These are phyloP conservation scores for Gentiana dahurica DNA, from an alignment of 257 asterid genomes.

Conservation along the genomic window DNA sequence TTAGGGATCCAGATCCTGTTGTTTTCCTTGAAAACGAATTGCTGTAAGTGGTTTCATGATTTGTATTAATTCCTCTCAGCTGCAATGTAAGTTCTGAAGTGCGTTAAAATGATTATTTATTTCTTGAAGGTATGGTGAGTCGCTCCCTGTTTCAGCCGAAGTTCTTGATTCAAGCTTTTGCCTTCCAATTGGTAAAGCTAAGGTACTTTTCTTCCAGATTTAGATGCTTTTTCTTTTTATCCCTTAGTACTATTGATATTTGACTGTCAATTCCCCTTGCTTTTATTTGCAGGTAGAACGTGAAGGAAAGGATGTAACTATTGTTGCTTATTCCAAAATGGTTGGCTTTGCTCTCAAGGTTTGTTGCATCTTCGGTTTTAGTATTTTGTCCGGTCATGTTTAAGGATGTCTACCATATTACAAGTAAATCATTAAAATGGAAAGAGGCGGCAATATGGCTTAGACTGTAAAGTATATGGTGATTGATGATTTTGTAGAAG, in stretches of 20 bases:
- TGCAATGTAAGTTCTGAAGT: neutral
- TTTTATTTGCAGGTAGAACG: constrained; percentile 21
- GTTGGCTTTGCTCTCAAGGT: constrained; percentile 51
- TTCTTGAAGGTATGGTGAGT: constrained; percentile 31
- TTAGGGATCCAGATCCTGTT: constrained; percentile 48
- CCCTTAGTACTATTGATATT: neutral
- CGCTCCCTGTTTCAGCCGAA: constrained; percentile 36
- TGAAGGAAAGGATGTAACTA: constrained; percentile 36
- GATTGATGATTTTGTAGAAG: too few species aligned
- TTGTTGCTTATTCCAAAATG: constrained; percentile 36
- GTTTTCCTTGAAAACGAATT: constrained; percentile 46
- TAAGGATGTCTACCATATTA: too few species aligned
- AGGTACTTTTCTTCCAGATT: constrained; percentile 15
- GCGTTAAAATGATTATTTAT: neutral
- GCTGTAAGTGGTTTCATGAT: constrained; percentile 16
- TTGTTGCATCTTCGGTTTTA: constrained; percentile 1
- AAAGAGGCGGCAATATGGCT: too few species aligned
- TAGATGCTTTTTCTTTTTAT: neutral
- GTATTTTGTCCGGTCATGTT: neutral
- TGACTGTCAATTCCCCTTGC: neutral
- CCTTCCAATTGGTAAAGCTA: constrained; percentile 41
- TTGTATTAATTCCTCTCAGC: neutral
- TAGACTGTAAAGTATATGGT: too few species aligned
- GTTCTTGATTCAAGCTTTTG: constrained; percentile 35
- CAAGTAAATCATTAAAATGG: too few species aligned